Evolutionary conservation across 768 basidiomycete genomes (phyloP), one percentile per base, ranked within the genome.

Genomic region (Lyophyllum atratum): DNA sequence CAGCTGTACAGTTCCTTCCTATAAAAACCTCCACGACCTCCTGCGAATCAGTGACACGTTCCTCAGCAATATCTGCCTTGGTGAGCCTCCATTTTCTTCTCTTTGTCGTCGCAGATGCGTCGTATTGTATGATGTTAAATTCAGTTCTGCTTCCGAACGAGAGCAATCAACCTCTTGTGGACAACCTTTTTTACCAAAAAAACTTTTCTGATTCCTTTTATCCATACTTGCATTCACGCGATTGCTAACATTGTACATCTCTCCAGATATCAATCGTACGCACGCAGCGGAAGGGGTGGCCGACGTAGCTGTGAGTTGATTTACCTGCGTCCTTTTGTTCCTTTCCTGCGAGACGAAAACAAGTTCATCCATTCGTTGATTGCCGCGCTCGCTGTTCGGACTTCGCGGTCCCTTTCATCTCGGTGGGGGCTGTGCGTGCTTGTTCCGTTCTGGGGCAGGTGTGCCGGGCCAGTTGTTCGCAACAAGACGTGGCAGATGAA

Each of bases 311-410:
- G 69, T 70, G 59, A 68, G 69, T 66, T 56, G 11, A 21, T 43
- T 60, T 25, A 19, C 3, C 42, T 49, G n/a, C 50, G 28, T 47
- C 9, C 14, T 10, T 28, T 44, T 37, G 17, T 44, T 19, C 48
- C 15, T 17, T 29, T 50, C 52, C 49, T 40, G n/a, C 54, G 74
- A 70, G 86, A 88, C 76, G 86, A 89, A 86, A 89, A 74, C 71
- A 82, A 89, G 87, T 88, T 89, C 81, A 89, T 89, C 87, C 87
- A 89, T 89, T 89, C 87, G 79, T 89, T 87, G 87, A 89, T 76
- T 71, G 70, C 74, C 75, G 72, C 68, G 69, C 61, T 68, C 60
- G 59, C 66, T 68, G 65, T 71, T 64, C 62, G 68, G 66, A 64
- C 64, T 56, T 63, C 61, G 51, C 60, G 66, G 71, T 72, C 76